phyloP scores from a whole-genome alignment of 164 flowering plant genomes.

The Amborella trichopoda region DNA sequence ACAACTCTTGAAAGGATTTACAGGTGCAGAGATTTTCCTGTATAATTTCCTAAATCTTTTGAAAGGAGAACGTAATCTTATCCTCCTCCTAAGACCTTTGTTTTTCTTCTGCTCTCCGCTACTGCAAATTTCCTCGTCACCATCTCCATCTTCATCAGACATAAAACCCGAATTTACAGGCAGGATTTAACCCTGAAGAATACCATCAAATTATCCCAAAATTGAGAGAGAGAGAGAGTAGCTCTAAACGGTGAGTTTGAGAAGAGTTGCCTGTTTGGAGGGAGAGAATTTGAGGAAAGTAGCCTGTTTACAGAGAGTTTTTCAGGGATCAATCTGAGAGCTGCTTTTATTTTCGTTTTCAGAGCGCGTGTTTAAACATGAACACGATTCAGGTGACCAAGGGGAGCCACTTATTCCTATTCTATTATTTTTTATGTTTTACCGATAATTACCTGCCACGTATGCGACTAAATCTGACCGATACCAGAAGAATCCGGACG shows the following conservation, averaged over 20 bases:
- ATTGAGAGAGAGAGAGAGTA: background rate
- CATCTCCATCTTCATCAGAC: conserved; percentile 8
- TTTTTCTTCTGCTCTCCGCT: conserved; percentile 8
- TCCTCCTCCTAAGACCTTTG: conserved; percentile 4
- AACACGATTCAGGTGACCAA: too few relatives aligned
- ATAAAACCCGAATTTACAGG: background rate
- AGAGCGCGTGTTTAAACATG: too few relatives aligned
- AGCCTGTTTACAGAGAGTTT: too few relatives aligned
- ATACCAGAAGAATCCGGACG: too few relatives aligned
- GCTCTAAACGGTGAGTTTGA: background rate
- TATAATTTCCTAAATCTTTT: conserved; percentile 7
- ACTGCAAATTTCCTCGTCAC: background rate
- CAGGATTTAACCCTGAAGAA: background rate
- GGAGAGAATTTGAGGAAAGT: background rate
- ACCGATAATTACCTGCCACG: too few relatives aligned
- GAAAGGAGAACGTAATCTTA: conserved; percentile 6
- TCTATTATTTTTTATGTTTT: too few relatives aligned
- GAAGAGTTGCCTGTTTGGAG: background rate
- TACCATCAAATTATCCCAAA: background rate
- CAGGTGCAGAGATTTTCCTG: background rate
- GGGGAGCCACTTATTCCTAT: too few relatives aligned
- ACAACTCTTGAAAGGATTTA: too few relatives aligned
- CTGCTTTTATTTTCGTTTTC: too few relatives aligned
- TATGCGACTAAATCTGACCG: too few relatives aligned
- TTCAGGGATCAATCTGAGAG: too few relatives aligned